A percentile compares a stretch with the other conserved stretches of the same genome.
phyloP scores from a whole-genome alignment of 2,329 filamentous ascomycete species.

The Podosphaera aphanis region DNA sequence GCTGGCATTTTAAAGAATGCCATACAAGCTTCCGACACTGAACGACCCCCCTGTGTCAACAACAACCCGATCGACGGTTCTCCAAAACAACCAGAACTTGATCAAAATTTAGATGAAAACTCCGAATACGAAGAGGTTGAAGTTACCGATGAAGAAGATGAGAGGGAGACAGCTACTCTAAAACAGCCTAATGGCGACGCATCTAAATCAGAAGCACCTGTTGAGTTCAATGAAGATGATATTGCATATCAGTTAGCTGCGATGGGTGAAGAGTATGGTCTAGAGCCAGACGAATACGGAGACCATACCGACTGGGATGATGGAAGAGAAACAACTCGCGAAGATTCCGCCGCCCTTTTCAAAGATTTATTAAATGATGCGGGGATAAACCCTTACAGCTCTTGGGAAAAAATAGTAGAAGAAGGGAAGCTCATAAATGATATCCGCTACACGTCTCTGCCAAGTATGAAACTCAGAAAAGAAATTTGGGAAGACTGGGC shows the following conservation, averaged over 20 bases:
- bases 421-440: slow-evolving; percentile 67
- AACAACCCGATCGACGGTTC: slow-evolving; percentile 1
- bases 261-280: slow-evolving; percentile 67
- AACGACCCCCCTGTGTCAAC: slow-evolving; percentile 4
- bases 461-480: slow-evolving; percentile 57
- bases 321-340: slow-evolving; percentile 49
- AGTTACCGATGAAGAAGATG: slow-evolving; percentile 24
- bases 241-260: slow-evolving; percentile 77
- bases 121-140: slow-evolving; percentile 43
- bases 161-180: slow-evolving; percentile 19
- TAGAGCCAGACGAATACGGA: slow-evolving; percentile 56
- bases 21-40: not conserved
- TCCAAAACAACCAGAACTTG: slow-evolving; percentile 4
- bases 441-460: slow-evolving; percentile 59
- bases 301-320: slow-evolving; percentile 35
- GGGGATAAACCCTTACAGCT: slow-evolving; percentile 61
- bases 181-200: slow-evolving; percentile 28
- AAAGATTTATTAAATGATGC: slow-evolving; percentile 68
- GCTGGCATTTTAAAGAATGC: slow-evolving; percentile 14
- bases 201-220: slow-evolving; percentile 20
- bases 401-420: slow-evolving; percentile 78
- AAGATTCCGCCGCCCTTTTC: slow-evolving; percentile 59
- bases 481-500: slow-evolving; percentile 75
- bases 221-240: slow-evolving; percentile 85
- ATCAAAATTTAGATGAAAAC: slow-evolving; percentile 27